A percentile compares a stretch with the other conserved stretches of the same genome.
phyloP scores from a whole-genome alignment of 192 early-diverging fungal genomes.

The Coemansia sp. region DNA sequence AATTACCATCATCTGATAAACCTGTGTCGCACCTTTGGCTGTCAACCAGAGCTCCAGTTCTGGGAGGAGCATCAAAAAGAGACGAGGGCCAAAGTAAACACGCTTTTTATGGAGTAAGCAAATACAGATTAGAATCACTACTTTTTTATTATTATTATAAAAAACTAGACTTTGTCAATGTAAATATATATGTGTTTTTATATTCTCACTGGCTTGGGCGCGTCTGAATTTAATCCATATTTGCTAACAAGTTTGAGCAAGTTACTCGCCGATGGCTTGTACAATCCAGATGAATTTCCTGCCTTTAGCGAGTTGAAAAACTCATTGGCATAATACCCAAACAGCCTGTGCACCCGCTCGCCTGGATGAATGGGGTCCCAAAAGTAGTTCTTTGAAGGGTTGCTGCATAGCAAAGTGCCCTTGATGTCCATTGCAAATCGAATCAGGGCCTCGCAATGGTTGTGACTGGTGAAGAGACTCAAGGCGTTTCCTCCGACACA shows the following conservation, averaged over 20 bases:
- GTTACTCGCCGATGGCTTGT: neutral
- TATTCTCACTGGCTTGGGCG: neutral
- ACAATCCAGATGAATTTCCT: neutral
- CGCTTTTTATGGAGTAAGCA: too few relatives aligned
- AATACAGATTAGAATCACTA: neutral
- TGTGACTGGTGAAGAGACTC: neutral
- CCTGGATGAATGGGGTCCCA: slow-evolving; percentile 29
- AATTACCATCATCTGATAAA: neutral
- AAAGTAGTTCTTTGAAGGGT: slow-evolving; percentile 8
- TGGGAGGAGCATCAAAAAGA: neutral
- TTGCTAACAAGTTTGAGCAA: neutral
- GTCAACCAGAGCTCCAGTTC: neutral
- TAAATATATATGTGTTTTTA: too few relatives aligned
- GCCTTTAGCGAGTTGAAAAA: neutral
- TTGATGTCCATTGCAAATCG: neutral
- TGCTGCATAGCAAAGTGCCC: slow-evolving; percentile 2
- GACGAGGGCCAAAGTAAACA: too few relatives aligned
- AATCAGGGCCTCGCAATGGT: neutral
- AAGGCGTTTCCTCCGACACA: slow-evolving; percentile 14
- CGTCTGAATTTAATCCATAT: neutral
- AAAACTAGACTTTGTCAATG: too few relatives aligned
- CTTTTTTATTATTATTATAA: neutral
- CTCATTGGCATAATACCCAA: slow-evolving; percentile 23
- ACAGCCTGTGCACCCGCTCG: slow-evolving; percentile 21
- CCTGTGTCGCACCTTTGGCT: neutral